Base-by-base conservation (phyloP, 306 rosid genomes). In the Begonia fuchsioides region DNA sequence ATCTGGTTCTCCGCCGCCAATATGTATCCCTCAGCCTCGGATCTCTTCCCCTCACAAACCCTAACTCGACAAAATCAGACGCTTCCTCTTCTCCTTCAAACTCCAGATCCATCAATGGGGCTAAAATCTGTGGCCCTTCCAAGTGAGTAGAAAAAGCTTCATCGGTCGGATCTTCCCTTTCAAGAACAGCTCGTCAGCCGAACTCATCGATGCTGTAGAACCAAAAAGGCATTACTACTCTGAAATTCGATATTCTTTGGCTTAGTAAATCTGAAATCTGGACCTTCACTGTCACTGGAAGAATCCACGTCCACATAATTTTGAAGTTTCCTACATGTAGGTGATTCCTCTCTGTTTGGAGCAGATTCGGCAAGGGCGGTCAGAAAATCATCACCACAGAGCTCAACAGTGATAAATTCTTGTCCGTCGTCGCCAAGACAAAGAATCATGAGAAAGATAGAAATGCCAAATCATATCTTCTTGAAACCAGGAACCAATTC, bases 141-240 rank as follows among this genome's bases (percentile, higher is more conserved):
- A 92, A 52, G 67, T 92, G 96, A 26, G 74, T 54, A 0, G 96
- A 92, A n/a, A n/a, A 0, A 82, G 86, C 62, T 85, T 92, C 96
- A 92, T 85, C 39, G 98, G 96, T 7, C 94, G 76, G 93, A 92
- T 86, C 96, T 85, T 74, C 4, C 99, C 99, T 51, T 86, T 82
- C 13, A 92, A 59, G 72, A 86, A 92, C 32, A 92, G 55, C 83
- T 92, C 96, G 39, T 92, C 96, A 0, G 96, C 99, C 0, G 94
- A 85, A 65, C 78, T 86, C 99, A 92, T 92, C 0, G 94, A 73
- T 41, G 81, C 93, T 43, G 78, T 43, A 0, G 43, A 59, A 6
- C 47, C 51, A 0, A 76, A 60, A 44, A 46, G 38, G 32, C 56
- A 17, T 43, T 41, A 54, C 43, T 43, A 14, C 54, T 49, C 64